Evolutionary conservation across 2,329 filamentous ascomycete species (phyloP).

Genomic region (Fusarium sp.): DNA sequence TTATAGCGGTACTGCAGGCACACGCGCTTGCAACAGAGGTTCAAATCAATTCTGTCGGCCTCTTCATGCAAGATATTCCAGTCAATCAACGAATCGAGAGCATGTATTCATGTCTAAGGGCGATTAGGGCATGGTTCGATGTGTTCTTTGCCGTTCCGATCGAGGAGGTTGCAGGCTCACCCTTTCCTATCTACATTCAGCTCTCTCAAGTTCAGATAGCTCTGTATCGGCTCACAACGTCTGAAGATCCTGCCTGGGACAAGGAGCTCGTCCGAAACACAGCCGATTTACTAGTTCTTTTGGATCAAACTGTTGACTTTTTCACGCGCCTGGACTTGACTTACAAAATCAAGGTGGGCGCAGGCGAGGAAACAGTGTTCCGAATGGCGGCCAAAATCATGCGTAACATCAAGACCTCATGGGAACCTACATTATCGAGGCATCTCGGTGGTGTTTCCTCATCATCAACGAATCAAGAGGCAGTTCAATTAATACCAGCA

Average conservation of each 20-base stretch:
- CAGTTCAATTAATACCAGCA: slow-evolving; percentile 22
- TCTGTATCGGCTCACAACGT: slow-evolving; percentile 54
- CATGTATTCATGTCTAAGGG: slow-evolving; percentile 52
- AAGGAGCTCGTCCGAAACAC: slow-evolving; percentile 51
- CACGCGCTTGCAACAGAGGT: slow-evolving; percentile 48
- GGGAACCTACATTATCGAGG: slow-evolving; percentile 51
- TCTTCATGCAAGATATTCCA: slow-evolving; percentile 49
- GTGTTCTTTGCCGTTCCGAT: slow-evolving; percentile 50
- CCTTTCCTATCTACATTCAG: slow-evolving; percentile 51
- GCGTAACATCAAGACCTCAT: slow-evolving; percentile 48
- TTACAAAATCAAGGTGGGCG: slow-evolving; percentile 46
- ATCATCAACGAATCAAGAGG: slow-evolving; percentile 45
- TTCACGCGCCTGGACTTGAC: slow-evolving; percentile 44
- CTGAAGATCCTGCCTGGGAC: slow-evolving; percentile 57
- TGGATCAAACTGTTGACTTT: slow-evolving; percentile 51
- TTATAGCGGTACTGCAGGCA: slow-evolving; percentile 46
- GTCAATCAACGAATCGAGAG: slow-evolving; percentile 48
- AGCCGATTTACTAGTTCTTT: slow-evolving; percentile 50
- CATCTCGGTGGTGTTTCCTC: slow-evolving; percentile 45
- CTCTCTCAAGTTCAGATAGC: slow-evolving; percentile 52
- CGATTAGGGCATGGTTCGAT: slow-evolving; percentile 52
- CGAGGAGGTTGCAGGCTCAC: slow-evolving; percentile 46
- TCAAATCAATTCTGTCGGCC: slow-evolving; percentile 48
- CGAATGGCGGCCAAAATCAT: slow-evolving; percentile 51
- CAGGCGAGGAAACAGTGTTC: slow-evolving; percentile 48